Conservation (phyloP, 176 grass and related monocot species). For the Typha latifolia region DNA sequence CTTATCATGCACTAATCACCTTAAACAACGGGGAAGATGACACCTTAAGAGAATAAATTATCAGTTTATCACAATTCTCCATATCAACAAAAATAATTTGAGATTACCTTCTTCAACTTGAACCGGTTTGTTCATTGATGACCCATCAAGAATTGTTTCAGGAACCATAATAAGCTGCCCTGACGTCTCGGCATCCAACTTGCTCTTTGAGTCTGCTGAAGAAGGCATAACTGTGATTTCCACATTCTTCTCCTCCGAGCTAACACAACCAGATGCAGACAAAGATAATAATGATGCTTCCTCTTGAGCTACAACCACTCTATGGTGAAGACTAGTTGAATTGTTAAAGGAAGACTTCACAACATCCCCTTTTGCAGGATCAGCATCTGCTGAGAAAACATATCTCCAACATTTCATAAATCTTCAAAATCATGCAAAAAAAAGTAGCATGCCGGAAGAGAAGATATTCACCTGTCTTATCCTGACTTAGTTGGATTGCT, state of each 20-base stretch:
- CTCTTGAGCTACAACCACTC: neutral
- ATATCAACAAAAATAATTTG: neutral
- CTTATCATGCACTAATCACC: no score
- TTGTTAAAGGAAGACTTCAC: neutral
- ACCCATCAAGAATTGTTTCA: neutral
- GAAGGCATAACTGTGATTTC: neutral
- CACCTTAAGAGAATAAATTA: no score
- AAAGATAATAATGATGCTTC: neutral
- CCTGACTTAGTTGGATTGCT: slow-evolving; percentile 18
- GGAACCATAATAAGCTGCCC: no score
- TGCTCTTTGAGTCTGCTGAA: neutral
- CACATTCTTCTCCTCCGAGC: neutral
- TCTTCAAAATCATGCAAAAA: neutral
- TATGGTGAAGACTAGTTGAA: neutral
- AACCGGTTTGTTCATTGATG: neutral
- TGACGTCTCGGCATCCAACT: neutral
- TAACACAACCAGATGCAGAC: slow-evolving; percentile 2
- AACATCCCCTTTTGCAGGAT: slow-evolving; percentile 3
- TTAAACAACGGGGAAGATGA: no score
- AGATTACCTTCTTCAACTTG: neutral
- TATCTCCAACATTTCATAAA: neutral
- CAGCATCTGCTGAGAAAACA: slow-evolving; percentile 18
- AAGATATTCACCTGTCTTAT: slow-evolving; percentile 48
- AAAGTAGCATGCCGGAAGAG: slow-evolving; percentile 5
- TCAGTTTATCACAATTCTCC: neutral